phyloP scores from a whole-genome alignment of 164 flowering plant species.

The Vitis amurensis region DNA sequence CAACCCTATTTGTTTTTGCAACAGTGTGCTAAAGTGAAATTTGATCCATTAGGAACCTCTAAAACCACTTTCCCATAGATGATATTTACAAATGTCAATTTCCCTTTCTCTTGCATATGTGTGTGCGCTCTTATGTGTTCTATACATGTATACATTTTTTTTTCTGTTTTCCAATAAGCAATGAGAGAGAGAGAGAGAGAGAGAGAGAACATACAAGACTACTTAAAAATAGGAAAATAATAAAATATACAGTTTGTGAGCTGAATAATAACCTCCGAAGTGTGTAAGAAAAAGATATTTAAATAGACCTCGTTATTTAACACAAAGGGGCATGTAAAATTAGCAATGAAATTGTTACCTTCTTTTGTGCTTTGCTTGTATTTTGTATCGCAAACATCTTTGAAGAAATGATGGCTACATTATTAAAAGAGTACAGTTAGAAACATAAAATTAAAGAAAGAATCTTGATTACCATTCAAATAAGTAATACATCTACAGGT shows the following conservation, averaged over 20 bases:
- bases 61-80: too few species aligned
- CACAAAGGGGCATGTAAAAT: not conserved
- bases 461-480: not conserved
- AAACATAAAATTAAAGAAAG: not conserved
- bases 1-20: too few species aligned
- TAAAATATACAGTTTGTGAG: not conserved
- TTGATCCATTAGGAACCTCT: too few species aligned
- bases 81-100: too few species aligned
- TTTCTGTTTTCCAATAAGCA: too few species aligned
- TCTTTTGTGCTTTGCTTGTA: constrained; percentile 63
- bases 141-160: too few species aligned
- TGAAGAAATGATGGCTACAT: constrained; percentile 85
- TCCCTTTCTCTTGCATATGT: too few species aligned
- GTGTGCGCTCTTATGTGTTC: too few species aligned
- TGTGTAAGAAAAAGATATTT: not conserved
- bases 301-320: not conserved
- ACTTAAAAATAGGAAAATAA: not conserved
- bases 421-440: not conserved
- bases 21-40: too few species aligned
- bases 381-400: constrained; percentile 79
- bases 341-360: constrained; percentile 38
- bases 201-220: not conserved
- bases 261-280: not conserved
- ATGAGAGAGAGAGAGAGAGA: not conserved
- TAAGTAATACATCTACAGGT: not conserved